These are phyloP conservation scores for Pterocarpus santalinus DNA, from an alignment of 306 rosid species.

Conservation along the genomic window DNA sequence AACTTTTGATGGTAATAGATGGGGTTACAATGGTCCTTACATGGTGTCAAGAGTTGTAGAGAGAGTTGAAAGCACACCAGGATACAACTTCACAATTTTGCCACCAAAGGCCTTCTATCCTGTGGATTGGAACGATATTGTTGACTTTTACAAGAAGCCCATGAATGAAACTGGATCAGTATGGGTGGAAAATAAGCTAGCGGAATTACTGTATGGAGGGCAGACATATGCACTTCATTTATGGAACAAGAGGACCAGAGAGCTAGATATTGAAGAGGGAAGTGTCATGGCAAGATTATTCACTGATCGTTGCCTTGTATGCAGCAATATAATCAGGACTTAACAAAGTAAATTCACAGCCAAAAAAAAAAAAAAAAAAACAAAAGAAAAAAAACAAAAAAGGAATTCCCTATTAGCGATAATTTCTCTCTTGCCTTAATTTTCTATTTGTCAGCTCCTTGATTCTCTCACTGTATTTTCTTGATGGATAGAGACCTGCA, in stretches of 20 bases:
- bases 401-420: no score
- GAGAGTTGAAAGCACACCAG: slow-evolving; percentile 51
- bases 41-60: slow-evolving; percentile 60
- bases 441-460: no score
- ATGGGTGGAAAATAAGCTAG: slow-evolving; percentile 52
- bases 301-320: slow-evolving; percentile 58
- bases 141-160: slow-evolving; percentile 55
- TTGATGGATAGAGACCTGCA: no score
- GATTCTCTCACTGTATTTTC: no score
- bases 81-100: slow-evolving; percentile 53
- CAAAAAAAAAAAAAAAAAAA: no score
- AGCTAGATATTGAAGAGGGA: slow-evolving; percentile 57
- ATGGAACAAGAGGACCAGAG: slow-evolving; percentile 68
- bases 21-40: slow-evolving; percentile 81
- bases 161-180: slow-evolving; percentile 36
- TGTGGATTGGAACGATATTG: slow-evolving; percentile 65
- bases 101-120: slow-evolving; percentile 64
- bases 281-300: slow-evolving; percentile 64
- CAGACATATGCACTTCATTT: slow-evolving; percentile 67
- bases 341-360: neutral
- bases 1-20: slow-evolving; percentile 66
- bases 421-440: no score
- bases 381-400: no score
- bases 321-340: neutral
- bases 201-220: slow-evolving; percentile 26